phyloP scores from a whole-genome alignment of 1,284 basidiomycete species.

The Cryptococcus sp. region DNA sequence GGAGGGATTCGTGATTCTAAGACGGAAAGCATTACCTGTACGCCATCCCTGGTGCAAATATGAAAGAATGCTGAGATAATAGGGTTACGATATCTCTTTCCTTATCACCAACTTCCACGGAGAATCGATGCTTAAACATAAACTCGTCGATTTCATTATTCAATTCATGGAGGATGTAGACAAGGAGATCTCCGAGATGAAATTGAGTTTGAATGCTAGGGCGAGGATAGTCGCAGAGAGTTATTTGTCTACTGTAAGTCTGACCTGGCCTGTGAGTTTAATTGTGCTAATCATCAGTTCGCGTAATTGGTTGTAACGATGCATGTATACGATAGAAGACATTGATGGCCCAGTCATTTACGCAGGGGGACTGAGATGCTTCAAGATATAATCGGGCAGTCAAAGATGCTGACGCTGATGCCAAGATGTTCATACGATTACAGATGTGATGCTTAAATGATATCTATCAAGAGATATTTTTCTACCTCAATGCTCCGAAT shows the following conservation, averaged over 20 bases:
- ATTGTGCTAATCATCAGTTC: background rate
- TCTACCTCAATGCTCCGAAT: too few relatives aligned
- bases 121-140: constrained; percentile 98
- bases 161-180: constrained; percentile 99
- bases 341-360: too few relatives aligned
- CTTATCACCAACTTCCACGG: constrained; percentile 95
- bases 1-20: constrained; percentile 92
- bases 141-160: constrained; percentile 99
- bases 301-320: background rate
- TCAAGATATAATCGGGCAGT: too few relatives aligned
- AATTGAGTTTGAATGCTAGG: constrained; percentile 78
- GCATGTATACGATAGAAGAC: background rate
- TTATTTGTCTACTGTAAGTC: constrained; percentile 47
- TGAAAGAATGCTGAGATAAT: background rate
- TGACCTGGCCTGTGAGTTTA: background rate
- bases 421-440: too few relatives aligned
- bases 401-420: too few relatives aligned
- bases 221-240: constrained; percentile 93
- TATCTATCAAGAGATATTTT: background rate
- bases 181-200: constrained; percentile 59
- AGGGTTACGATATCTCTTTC: constrained; percentile 99
- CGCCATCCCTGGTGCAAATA: constrained; percentile 29
- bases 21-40: constrained; percentile 86
- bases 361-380: too few relatives aligned
- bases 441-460: background rate